Evolutionary conservation across 2,329 filamentous ascomycete species (phyloP), one percentile per base, ranked within the genome.

Genomic region (Geoglossum cookeanum): DNA sequence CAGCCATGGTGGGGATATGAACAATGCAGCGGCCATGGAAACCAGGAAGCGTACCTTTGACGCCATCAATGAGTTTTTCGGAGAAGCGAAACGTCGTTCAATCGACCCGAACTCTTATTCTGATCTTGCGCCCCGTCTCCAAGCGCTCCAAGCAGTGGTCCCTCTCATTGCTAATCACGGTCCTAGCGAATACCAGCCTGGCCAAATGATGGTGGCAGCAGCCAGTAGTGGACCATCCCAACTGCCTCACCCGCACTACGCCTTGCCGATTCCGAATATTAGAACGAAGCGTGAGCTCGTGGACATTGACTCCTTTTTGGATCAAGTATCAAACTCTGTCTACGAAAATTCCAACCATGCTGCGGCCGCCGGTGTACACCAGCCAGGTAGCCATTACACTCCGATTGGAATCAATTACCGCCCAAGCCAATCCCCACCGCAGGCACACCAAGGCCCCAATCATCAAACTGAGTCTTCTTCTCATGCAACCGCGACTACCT

Each of bases 321-420:
- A 95, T 71, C 88, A 96, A 71, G 91, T 97, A 77, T 90, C 96
- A 71, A 83, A 85, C 62, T 96, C 91, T 51, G 88, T 97, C 54
- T 97, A 97, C 68, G 92, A 97, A 72, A 94, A 84, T 68, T 83
- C 89, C 57, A 87, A 83, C 64, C 84, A 89, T 55, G 84, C 88
- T 35, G 87, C 87, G 1, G 81, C 81, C 11, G 84, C 85, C 48
- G 85, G 87, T 58, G 79, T 94, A 59, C 85, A 86, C 64, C 81
- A 89, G 61, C 81, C 85, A 55, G 83, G 82, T 59, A 73, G 79
- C 15, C 84, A 88, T 66, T 83, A 85, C 64, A 71, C 80, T 17
- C 75, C 76, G 60, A 69, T 70, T 54, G 70, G 70, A 52, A 68
- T 75, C 58, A 70, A 68, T 61, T 78, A 77, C 66, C 76, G 78